These are phyloP conservation scores for Nakaseomyces uthaithaninus DNA, from an alignment of 1,139 yeast species.

Conservation along the genomic window DNA sequence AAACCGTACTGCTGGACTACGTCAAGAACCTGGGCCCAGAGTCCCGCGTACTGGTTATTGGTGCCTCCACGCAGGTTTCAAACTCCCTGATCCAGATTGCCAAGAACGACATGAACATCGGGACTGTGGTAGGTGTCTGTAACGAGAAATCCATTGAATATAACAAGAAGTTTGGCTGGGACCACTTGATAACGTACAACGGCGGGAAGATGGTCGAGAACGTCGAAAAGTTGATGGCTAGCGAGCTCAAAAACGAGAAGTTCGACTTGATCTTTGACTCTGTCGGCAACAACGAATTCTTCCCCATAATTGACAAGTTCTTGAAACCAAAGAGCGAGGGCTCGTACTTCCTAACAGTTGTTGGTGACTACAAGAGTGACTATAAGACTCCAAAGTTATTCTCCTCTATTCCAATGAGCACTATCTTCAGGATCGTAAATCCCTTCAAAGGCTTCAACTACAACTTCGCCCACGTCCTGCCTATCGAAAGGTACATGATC, in stretches of 20 bases:
- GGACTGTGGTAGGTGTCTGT: slow-evolving; percentile 38
- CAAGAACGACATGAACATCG: slow-evolving; percentile 23
- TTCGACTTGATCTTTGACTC: slow-evolving; percentile 44
- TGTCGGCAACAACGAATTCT: slow-evolving; percentile 39
- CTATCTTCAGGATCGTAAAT: slow-evolving; percentile 31
- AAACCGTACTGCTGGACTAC: slow-evolving; percentile 15
- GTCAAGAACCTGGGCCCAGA: slow-evolving; percentile 18
- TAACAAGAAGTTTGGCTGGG: slow-evolving; percentile 46
- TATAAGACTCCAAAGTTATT: slow-evolving; percentile 16
- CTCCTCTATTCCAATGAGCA: neutral
- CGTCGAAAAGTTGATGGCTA: slow-evolving; percentile 31
- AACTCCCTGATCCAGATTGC: slow-evolving; percentile 27
- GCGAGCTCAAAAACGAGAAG: slow-evolving; percentile 31
- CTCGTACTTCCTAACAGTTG: slow-evolving; percentile 43
- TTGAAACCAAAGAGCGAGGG: slow-evolving; percentile 37
- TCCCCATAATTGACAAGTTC: slow-evolving; percentile 33
- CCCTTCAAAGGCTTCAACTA: slow-evolving; percentile 34
- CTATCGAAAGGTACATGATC: slow-evolving; percentile 28
- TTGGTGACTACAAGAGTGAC: slow-evolving; percentile 40
- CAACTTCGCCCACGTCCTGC: slow-evolving; percentile 21
- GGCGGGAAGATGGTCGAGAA: slow-evolving; percentile 30
- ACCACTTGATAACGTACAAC: slow-evolving; percentile 45
- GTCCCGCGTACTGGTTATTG: slow-evolving; percentile 26
- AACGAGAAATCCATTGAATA: slow-evolving; percentile 37
- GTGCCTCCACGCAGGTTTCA: slow-evolving; percentile 30